Base-by-base conservation (phyloP, 108 stramenopile genomes). In the Skeletonema costatum region DNA sequence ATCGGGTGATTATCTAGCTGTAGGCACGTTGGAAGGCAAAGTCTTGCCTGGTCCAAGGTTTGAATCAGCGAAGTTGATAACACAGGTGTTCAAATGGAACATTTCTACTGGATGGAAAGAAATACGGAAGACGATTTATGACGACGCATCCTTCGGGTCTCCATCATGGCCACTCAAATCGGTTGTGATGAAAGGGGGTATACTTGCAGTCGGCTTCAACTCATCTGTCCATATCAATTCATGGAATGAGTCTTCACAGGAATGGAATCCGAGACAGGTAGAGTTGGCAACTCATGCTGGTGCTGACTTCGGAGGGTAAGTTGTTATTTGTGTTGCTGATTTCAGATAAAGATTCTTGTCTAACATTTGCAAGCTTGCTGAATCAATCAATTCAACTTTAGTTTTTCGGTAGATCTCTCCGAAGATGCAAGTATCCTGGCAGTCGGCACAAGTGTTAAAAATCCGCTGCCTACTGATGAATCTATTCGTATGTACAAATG, bases 341-440 rank as follows among this genome's bases (percentile, higher is more conserved):
- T 36, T 25, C 25, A 25, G 25, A 0, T 36, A 6, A 36, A 6
- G 4, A 36, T 36, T 36, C 8, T 36, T 36, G 36, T 36, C 5
- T 36, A 6, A 6, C 6, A 6, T 36, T 36, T 36, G 8, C 36
- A 25, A 25, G 25, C 25, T 25, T 25, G 25, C 25, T 25, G 25
- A 25, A 25, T 36, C 36, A 36, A 6, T 42, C 41, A 42, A 42
- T 13, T 42, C 41, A 42, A 36, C 36, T 36, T 36, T 12, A 42
- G 71, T 3, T 72, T 61, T 32, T 65, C 64, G 31, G 11, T 65
- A 25, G 39, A 72, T 65, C 44, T 72, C 4, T 46, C 42, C 0
- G 64, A 29, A 41, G 71, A 72, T n/a, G 71, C 29, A 29, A 64
- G 12, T 25, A 65, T 65, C 32, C 41, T 72, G 11, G 62, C 62